These are phyloP conservation scores for Cynara cardunculus DNA, from an alignment of 129 eudicot species.

Conservation along the genomic window DNA sequence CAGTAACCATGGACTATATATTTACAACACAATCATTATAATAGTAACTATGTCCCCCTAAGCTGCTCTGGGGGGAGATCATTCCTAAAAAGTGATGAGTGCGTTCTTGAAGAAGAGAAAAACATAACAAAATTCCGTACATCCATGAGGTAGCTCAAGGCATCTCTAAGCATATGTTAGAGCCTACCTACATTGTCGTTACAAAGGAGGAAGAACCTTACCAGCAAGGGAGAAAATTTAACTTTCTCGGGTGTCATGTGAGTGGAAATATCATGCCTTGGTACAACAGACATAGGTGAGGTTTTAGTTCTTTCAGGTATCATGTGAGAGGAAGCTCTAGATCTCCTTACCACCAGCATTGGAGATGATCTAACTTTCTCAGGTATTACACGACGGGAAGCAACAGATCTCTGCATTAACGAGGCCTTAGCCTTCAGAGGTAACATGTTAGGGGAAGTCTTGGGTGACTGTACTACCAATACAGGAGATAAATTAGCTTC, in stretches of 20 bases:
- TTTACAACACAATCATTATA: not conserved
- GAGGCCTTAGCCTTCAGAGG: conserved; percentile 26
- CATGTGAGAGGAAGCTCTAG: conserved; percentile 19
- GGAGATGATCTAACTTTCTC: conserved; percentile 25
- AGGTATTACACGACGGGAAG: conserved; percentile 15
- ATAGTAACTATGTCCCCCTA: not conserved
- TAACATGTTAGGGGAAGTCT: conserved; percentile 12
- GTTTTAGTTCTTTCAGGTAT: conserved; percentile 21
- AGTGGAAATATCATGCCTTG: conserved; percentile 11
- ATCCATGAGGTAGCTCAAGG: no score
- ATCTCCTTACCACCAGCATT: conserved; percentile 19
- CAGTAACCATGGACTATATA: not conserved
- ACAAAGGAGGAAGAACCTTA: conserved; percentile 12
- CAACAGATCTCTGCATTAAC: conserved; percentile 11
- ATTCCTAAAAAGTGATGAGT: no score
- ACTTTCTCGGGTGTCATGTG: conserved; percentile 8
- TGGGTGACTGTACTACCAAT: conserved; percentile 13
- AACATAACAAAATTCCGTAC: no score
- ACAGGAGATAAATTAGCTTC: conserved; percentile 12
- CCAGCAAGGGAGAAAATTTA: conserved; percentile 34
- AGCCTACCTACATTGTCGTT: not conserved
- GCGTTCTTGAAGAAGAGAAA: no score
- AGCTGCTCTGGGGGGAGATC: no score
- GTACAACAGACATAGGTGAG: conserved; percentile 6
- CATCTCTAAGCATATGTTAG: no score